These are phyloP conservation scores for Volvox carteri DNA, from an alignment of 163 green algal species.

Conservation along the genomic window DNA sequence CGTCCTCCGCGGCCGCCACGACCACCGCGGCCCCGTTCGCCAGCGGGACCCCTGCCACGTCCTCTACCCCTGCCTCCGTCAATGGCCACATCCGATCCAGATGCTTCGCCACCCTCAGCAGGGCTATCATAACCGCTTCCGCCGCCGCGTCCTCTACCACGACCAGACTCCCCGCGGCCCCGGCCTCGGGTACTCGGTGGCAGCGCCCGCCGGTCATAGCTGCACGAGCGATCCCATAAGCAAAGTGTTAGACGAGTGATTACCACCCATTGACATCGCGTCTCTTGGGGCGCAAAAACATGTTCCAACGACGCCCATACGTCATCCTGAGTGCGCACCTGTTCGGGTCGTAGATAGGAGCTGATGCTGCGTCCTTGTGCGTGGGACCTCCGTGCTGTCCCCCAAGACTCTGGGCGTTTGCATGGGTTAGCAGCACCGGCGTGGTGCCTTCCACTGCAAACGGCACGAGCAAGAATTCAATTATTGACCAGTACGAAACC, in stretches of 20 bases:
- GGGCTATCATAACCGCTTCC: constrained; percentile 53
- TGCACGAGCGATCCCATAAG: constrained; percentile 6
- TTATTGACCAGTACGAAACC: neutral
- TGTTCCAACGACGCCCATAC: no score
- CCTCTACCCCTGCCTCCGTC: constrained; percentile 44
- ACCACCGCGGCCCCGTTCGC: constrained; percentile 46
- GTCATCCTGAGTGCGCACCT: constrained; percentile 29
- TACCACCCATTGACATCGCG: no score
- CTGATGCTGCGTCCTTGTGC: neutral
- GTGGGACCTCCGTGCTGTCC: neutral
- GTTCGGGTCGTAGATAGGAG: constrained; percentile 49
- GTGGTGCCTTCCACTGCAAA: constrained; percentile 52
- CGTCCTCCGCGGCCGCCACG: constrained; percentile 22
- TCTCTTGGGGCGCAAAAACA: no score
- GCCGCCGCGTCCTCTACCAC: constrained; percentile 8
- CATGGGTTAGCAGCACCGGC: constrained; percentile 50
- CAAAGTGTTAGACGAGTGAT: no score
- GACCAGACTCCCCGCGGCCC: neutral
- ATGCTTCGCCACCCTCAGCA: neutral
- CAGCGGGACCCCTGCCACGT: neutral
- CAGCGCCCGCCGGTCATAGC: constrained; percentile 43
- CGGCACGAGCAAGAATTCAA: neutral
- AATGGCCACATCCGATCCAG: neutral
- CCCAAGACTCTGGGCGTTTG: neutral
- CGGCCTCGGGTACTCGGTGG: constrained; percentile 20